Evolutionary conservation across 108 stramenopile species (phyloP).

Genomic region (Skeletonema tropicum): DNA sequence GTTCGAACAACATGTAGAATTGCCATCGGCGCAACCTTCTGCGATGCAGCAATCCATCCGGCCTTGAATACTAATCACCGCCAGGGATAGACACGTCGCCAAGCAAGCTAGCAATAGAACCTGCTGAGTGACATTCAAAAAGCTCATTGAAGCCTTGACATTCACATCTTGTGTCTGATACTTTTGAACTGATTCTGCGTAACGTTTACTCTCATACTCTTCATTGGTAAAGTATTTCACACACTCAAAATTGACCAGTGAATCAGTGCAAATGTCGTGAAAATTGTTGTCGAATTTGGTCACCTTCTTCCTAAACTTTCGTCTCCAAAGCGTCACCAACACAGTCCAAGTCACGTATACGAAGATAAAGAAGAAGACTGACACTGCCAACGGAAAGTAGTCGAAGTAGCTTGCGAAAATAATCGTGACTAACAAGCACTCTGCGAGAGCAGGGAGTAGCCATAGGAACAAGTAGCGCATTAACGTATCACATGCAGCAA

Average conservation of each 20-base stretch:
- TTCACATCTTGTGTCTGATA: constrained; percentile 83
- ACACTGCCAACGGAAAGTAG: constrained; percentile 77
- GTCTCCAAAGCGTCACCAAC: constrained; percentile 93
- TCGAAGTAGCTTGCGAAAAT: constrained; percentile 91
- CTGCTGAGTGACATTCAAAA: constrained; percentile 92
- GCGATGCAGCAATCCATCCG: constrained; percentile 68
- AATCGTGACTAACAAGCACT: constrained; percentile 89
- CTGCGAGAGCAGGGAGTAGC: constrained; percentile 89
- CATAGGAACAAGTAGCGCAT: constrained; percentile 96
- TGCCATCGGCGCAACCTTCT: constrained; percentile 62
- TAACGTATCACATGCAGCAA: constrained; percentile 82
- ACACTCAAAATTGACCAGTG: constrained; percentile 94
- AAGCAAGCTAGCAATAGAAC: constrained; percentile 85
- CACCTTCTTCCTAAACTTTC: constrained; percentile 92
- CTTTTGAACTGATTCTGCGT: constrained; percentile 66
- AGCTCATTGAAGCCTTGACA: constrained; percentile 84
- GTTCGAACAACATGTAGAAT: constrained; percentile 70
- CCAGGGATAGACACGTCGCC: constrained; percentile 71
- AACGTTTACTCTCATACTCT: constrained; percentile 76
- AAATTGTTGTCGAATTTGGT: constrained; percentile 94
- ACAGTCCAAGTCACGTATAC: constrained; percentile 92
- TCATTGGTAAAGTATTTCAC: constrained; percentile 98
- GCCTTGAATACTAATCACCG: constrained; percentile 61
- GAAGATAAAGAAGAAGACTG: constrained; percentile 91
- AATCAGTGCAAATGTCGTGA: constrained; percentile 92